phyloP scores from a whole-genome alignment of 176 grass and related monocot genomes.

The Leersia perrieri region DNA sequence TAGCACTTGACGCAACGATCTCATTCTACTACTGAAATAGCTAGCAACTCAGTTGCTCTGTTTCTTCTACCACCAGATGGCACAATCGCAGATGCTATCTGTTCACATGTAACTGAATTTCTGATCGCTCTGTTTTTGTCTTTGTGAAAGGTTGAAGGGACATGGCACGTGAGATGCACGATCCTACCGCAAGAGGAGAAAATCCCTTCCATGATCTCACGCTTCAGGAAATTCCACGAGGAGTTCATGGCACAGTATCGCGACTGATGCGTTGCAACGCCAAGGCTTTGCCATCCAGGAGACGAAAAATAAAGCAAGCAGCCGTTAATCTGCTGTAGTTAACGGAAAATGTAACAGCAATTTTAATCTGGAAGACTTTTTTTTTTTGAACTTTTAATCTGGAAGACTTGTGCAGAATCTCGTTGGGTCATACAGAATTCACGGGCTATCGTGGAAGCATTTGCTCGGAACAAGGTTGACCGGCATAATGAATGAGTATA shows the following conservation, averaged over 20 bases:
- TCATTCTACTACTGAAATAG: not conserved
- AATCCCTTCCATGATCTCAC: constrained; percentile 70
- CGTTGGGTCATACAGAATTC: not conserved
- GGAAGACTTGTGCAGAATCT: not conserved
- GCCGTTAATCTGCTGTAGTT: not conserved
- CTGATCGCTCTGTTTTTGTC: not conserved
- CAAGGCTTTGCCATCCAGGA: not conserved
- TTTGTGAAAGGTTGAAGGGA: constrained; percentile 69
- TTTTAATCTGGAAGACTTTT: no score
- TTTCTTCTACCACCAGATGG: not conserved
- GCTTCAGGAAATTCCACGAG: constrained; percentile 79
- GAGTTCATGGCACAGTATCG: constrained; percentile 73
- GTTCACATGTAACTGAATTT: not conserved
- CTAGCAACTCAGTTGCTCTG: not conserved
- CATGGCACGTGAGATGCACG: constrained; percentile 95
- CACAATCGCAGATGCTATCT: not conserved
- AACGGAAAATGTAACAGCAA: not conserved
- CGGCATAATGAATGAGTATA: no score
- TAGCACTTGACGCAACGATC: no score
- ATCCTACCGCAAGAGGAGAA: constrained; percentile 96
- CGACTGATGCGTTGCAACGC: constrained; percentile 27
- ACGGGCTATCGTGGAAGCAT: no score
- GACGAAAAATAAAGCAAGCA: not conserved
- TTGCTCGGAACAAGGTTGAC: no score
- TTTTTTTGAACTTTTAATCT: no score